Conservation (phyloP, 352 stramenopile species). For the Phytophthora pinifolia region DNA sequence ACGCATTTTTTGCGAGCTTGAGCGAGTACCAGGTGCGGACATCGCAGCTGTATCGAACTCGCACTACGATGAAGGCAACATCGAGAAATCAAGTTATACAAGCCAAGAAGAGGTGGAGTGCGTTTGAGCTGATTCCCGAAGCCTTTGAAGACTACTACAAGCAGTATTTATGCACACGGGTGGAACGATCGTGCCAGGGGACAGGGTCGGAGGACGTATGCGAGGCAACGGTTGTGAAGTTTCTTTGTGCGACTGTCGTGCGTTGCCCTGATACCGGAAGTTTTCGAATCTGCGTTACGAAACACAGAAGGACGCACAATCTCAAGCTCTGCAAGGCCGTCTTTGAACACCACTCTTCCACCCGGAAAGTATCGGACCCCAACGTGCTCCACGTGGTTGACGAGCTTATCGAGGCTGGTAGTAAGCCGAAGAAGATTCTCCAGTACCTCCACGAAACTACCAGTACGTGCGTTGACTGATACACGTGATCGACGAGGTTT, state of each 20-base stretch:
- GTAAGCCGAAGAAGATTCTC: constrained; percentile 10
- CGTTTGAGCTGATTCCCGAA: not conserved
- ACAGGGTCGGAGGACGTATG: not conserved
- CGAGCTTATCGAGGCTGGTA: constrained; percentile 7
- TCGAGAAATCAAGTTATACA: not conserved
- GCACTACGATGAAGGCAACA: not conserved
- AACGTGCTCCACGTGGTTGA: constrained; percentile 5
- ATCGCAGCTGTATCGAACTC: constrained; percentile 1
- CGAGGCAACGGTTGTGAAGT: not conserved
- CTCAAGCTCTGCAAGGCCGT: not conserved
- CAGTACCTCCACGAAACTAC: constrained; percentile 9
- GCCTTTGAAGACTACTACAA: constrained; percentile 6
- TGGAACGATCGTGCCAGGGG: not conserved
- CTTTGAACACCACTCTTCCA: constrained; percentile 2
- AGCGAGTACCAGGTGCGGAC: not conserved
- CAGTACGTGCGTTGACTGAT: too few relatives aligned
- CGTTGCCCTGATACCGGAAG: not conserved
- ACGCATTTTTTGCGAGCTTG: not conserved
- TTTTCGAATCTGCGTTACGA: not conserved
- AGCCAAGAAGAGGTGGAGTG: constrained; percentile 5
- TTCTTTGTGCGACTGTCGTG: not conserved
- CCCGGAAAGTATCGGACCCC: not conserved
- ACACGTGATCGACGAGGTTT: too few relatives aligned
- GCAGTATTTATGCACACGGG: constrained; percentile 5
- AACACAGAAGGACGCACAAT: constrained; percentile 6